A percentile compares a stretch with the other conserved stretches of the same genome.
Conservation (phyloP, 1,139 yeast species). For the Candida glucosophila region DNA sequence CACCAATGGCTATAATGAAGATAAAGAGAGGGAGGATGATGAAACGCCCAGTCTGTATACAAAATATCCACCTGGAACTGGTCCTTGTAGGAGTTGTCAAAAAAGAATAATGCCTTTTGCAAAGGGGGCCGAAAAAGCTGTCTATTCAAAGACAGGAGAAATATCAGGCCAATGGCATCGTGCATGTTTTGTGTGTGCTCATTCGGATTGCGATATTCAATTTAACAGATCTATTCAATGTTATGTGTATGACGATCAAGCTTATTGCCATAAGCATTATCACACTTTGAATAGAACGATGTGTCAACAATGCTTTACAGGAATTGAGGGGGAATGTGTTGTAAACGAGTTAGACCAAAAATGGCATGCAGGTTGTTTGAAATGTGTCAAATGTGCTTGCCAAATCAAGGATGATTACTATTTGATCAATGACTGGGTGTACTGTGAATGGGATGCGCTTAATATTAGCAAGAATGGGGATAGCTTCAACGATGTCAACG, state of each 20-base stretch:
- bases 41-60: conserved; percentile 1
- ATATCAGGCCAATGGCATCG: conserved; percentile 95
- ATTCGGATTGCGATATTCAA: conserved; percentile 39
- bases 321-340: conserved; percentile 87
- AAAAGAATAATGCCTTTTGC: conserved; percentile 32
- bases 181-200: conserved; percentile 65
- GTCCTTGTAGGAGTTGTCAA: conserved; percentile 66
- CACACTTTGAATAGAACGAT: conserved; percentile 68
- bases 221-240: conserved; percentile 62
- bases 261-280: conserved; percentile 78
- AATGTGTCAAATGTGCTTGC: conserved; percentile 43
- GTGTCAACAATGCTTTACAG: conserved; percentile 61
- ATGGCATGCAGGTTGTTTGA: conserved; percentile 59
- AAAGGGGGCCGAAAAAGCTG: conserved; percentile 31
- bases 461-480: conserved; percentile 17
- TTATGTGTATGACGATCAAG: conserved; percentile 69
- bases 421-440: conserved; percentile 39
- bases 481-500: conserved; percentile 14
- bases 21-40: conserved; percentile 1
- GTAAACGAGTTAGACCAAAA: conserved; percentile 64
- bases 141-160: conserved; percentile 77
- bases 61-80: conserved; percentile 51
- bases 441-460: conserved; percentile 41
- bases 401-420: conserved; percentile 49
- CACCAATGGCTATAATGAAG: too few relatives aligned